phyloP scores from a whole-genome alignment of 1,139 yeast genomes.

The Yamadazyma diospyri region DNA sequence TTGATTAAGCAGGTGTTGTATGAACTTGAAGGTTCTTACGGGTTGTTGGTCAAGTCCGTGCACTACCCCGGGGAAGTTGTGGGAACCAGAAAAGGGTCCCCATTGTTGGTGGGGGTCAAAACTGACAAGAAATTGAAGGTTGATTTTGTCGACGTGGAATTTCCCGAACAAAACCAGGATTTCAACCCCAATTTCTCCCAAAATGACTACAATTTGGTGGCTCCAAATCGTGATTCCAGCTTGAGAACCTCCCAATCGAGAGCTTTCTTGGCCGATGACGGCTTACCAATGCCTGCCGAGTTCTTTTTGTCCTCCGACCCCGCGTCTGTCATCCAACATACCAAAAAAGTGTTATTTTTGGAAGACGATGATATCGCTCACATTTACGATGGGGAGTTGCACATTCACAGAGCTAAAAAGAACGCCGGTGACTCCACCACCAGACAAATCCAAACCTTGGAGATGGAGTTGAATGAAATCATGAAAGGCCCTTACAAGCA shows the following conservation, averaged over 20 bases:
- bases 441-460: slow-evolving; percentile 93
- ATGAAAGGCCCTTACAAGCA: slow-evolving; percentile 97
- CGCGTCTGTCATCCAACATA: slow-evolving; percentile 95
- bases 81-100: slow-evolving; percentile 98
- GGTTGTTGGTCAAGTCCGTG: slow-evolving; percentile 84
- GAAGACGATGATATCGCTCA: slow-evolving; percentile 99
- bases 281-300: slow-evolving; percentile 91
- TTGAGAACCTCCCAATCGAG: slow-evolving; percentile 89
- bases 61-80: slow-evolving; percentile 96
- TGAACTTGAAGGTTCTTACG: slow-evolving; percentile 97
- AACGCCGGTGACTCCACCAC: slow-evolving; percentile 89
- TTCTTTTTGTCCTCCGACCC: slow-evolving; percentile 97
- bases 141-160: slow-evolving; percentile 97
- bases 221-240: slow-evolving; percentile 33
- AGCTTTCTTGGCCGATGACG: slow-evolving; percentile 89
- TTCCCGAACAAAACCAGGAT: slow-evolving; percentile 55
- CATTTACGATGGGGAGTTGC: slow-evolving; percentile 96
- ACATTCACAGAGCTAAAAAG: slow-evolving; percentile 93
- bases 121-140: slow-evolving; percentile 93
- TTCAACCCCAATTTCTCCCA: slow-evolving; percentile 2
- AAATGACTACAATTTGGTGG: slow-evolving; percentile 1
- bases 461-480: slow-evolving; percentile 94
- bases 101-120: slow-evolving; percentile 94
- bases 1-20: slow-evolving; percentile 88
- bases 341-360: slow-evolving; percentile 91